Percentiles rank a stretch among this genome's conserved stretches.
phyloP scores from a whole-genome alignment of 768 basidiomycete species.

The Boletus rufocinnamomeus region DNA sequence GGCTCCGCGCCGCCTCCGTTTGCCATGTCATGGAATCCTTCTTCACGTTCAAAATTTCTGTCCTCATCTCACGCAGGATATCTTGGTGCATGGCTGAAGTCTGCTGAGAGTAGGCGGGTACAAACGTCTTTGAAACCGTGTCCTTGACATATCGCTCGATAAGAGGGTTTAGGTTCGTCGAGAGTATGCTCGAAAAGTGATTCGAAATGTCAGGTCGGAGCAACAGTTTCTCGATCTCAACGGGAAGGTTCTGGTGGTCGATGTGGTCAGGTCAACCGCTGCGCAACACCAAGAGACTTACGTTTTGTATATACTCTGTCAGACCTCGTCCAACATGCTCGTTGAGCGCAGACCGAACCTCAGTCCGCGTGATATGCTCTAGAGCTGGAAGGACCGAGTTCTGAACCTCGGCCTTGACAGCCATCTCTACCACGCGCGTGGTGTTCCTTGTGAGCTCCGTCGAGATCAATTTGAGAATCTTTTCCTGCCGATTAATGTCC shows the following conservation, averaged over 20 bases:
- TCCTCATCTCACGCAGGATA: slow-evolving; percentile 69
- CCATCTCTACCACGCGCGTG: slow-evolving; percentile 85
- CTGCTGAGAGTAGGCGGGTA: slow-evolving; percentile 76
- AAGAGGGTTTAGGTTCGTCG: slow-evolving; percentile 68
- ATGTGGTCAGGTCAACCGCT: slow-evolving; percentile 5
- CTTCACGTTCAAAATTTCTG: slow-evolving; percentile 75
- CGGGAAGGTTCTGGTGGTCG: slow-evolving; percentile 60
- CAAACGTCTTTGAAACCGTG: slow-evolving; percentile 66
- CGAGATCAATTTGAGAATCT: slow-evolving; percentile 85
- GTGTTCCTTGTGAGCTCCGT: slow-evolving; percentile 86
- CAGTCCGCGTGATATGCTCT: slow-evolving; percentile 78
- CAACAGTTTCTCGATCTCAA: slow-evolving; percentile 78
- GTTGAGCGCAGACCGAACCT: slow-evolving; percentile 76
- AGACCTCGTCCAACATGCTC: slow-evolving; percentile 77
- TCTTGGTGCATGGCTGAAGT: slow-evolving; percentile 80
- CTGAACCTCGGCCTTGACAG: slow-evolving; percentile 83
- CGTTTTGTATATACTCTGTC: slow-evolving; percentile 72
- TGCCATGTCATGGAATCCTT: slow-evolving; percentile 83
- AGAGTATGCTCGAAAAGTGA: slow-evolving; percentile 75
- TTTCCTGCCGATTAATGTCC: slow-evolving; percentile 84
- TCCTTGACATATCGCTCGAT: slow-evolving; percentile 86
- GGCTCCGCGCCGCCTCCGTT: slow-evolving; percentile 69
- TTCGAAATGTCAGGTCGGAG: slow-evolving; percentile 73
- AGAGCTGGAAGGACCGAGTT: slow-evolving; percentile 81
- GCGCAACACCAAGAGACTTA: slow-evolving; percentile 28